Evolutionary conservation across 805 yeast genomes (phyloP).

Genomic region (Myxozyma monticola): DNA sequence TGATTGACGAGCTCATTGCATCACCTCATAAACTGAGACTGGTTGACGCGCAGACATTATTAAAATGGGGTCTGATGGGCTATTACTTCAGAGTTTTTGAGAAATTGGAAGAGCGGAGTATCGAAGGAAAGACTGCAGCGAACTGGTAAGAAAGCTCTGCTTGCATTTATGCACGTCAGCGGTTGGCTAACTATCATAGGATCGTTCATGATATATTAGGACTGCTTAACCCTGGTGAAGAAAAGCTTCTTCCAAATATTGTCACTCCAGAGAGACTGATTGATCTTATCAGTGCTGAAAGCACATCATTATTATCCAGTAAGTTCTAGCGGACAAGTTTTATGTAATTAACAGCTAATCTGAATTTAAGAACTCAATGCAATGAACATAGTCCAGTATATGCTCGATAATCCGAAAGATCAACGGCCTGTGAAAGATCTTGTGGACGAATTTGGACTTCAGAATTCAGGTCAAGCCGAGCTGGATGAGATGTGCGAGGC

Average conservation of each 20-base stretch:
- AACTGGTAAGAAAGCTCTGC: slow-evolving; percentile 44
- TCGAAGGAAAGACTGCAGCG: slow-evolving; percentile 31
- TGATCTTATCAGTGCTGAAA: slow-evolving; percentile 55
- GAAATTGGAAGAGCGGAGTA: slow-evolving; percentile 32
- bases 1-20: slow-evolving; percentile 48
- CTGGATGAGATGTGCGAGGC: slow-evolving; percentile 49
- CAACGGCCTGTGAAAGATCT: slow-evolving; percentile 39
- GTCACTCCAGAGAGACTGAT: slow-evolving; percentile 50
- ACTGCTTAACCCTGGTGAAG: slow-evolving; percentile 52
- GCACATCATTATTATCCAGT: slow-evolving; percentile 52
- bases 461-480: slow-evolving; percentile 39
- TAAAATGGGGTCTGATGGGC: slow-evolving; percentile 51
- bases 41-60: slow-evolving; percentile 73
- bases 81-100: slow-evolving; percentile 54
- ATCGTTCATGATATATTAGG: slow-evolving; percentile 80
- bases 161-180: background rate
- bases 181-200: slow-evolving; percentile 62
- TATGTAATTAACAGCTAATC: background rate
- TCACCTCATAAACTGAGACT: slow-evolving; percentile 58
- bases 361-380: slow-evolving; percentile 59
- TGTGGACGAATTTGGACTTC: slow-evolving; percentile 51
- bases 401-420: slow-evolving; percentile 49
- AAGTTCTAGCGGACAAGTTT: slow-evolving; percentile 44
- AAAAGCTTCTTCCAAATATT: slow-evolving; percentile 27
- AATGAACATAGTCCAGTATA: slow-evolving; percentile 47